phyloP scores from a whole-genome alignment of 2,329 filamentous ascomycete species.

The Davidsoniella neocaledoniae region DNA sequence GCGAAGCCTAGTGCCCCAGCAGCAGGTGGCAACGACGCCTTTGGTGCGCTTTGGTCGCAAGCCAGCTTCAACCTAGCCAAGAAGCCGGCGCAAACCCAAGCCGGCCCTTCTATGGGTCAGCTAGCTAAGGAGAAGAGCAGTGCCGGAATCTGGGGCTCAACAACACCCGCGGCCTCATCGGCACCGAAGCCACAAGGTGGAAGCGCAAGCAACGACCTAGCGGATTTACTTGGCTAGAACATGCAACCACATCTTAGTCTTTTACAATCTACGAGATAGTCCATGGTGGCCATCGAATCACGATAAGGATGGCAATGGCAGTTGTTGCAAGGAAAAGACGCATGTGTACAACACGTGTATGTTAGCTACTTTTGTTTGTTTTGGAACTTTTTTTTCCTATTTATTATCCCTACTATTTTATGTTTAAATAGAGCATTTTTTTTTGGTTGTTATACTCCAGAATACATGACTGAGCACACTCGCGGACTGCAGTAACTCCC shows the following conservation, averaged over 20 bases:
- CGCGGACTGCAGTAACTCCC: too few relatives aligned
- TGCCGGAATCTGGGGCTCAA: conserved; percentile 79
- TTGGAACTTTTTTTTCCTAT: too few relatives aligned
- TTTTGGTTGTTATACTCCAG: too few relatives aligned
- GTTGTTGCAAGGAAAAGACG: background rate
- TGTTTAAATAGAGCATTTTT: too few relatives aligned
- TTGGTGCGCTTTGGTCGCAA: conserved; percentile 71
- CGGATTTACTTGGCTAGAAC: conserved; percentile 31
- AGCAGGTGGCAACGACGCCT: conserved; percentile 60
- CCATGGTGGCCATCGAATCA: too few relatives aligned
- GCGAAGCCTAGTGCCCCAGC: conserved; percentile 32
- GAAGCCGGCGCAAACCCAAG: conserved; percentile 38
- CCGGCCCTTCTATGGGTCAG: conserved; percentile 72
- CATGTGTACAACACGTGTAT: background rate
- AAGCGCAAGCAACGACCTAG: conserved; percentile 23
- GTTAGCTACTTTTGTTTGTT: background rate
- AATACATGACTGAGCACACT: too few relatives aligned
- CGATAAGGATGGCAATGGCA: too few relatives aligned
- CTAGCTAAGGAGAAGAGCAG: conserved; percentile 97
- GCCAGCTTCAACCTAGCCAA: conserved; percentile 64
- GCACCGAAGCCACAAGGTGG: conserved; percentile 16
- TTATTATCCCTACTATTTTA: too few relatives aligned
- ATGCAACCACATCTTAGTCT: background rate
- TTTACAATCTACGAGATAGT: background rate
- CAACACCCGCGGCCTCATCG: conserved; percentile 4